A percentile compares a stretch with the other conserved stretches of the same genome.
Evolutionary conservation across 495 filamentous ascomycete species (phyloP).

Genomic region (Glarea lozoyensis): DNA sequence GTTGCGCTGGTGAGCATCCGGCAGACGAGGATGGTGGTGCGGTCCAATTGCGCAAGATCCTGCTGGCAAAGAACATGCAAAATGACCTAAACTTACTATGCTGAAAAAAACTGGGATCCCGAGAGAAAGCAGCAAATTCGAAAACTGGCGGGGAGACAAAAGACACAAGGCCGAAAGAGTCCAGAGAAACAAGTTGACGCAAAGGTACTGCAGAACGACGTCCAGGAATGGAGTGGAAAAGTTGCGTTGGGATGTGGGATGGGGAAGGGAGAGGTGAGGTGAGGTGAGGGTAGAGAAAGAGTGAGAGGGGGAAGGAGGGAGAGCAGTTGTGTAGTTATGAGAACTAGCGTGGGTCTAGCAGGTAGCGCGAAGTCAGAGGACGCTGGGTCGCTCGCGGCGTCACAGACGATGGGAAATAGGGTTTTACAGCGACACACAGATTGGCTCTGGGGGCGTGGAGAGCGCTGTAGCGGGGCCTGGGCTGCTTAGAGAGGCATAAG

Average conservation of each 20-base stretch:
- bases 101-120: conserved; percentile 16
- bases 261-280: conserved; percentile 1
- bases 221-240: conserved; percentile 8
- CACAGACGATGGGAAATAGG: no score
- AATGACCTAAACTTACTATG: conserved; percentile 15
- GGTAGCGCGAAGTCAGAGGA: no score
- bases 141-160: conserved; percentile 21
- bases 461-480: no score
- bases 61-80: conserved; percentile 19
- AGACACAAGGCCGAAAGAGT: conserved; percentile 23
- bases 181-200: conserved; percentile 23
- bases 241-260: conserved; percentile 16
- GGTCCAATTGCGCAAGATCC: conserved; percentile 19
- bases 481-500: no score
- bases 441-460: no score
- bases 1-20: conserved; percentile 15
- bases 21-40: conserved; percentile 7
- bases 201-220: conserved; percentile 14
- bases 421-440: no score
- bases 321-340: conserved; percentile 3
- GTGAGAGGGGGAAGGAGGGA: conserved; percentile 3
- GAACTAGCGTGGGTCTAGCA: not conserved
- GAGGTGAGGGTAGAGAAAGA: not conserved
- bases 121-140: conserved; percentile 20
- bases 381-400: no score